These are phyloP conservation scores for Rhytidiadelphus loreus DNA, from an alignment of 225 moss, liverwort and hornwort species.

Conservation along the genomic window DNA sequence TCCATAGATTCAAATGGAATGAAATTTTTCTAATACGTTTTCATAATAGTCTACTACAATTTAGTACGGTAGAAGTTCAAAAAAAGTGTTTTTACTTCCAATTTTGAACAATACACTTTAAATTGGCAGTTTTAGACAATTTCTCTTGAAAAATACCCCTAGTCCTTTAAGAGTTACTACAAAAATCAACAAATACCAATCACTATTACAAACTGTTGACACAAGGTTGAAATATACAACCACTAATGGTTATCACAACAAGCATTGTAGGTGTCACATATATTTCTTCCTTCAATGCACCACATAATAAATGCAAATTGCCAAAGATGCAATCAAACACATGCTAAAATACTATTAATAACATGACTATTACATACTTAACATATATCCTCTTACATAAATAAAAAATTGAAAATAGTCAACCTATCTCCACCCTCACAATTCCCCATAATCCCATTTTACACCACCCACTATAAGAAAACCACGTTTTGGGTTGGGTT, in stretches of 20 bases:
- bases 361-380: not conserved
- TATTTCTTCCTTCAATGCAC: not conserved
- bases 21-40: not conserved
- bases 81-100: too few species aligned
- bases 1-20: fast-evolving
- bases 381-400: not conserved
- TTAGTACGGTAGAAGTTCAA: not conserved
- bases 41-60: not conserved
- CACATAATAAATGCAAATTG: not conserved
- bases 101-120: too few species aligned
- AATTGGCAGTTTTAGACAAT: too few species aligned
- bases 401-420: not conserved
- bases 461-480: too few species aligned
- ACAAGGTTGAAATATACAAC: not conserved
- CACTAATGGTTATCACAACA: not conserved
- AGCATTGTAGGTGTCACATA: not conserved
- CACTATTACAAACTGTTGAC: not conserved
- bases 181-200: not conserved
- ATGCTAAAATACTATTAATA: not conserved
- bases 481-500: too few species aligned
- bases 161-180: fast-evolving
- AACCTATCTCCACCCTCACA: not conserved
- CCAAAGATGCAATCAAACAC: not conserved
- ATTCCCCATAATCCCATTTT: not conserved
- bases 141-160: not conserved